Conservation (phyloP, 2,329 filamentous ascomycete species). For the Calonectria ilicicola region DNA sequence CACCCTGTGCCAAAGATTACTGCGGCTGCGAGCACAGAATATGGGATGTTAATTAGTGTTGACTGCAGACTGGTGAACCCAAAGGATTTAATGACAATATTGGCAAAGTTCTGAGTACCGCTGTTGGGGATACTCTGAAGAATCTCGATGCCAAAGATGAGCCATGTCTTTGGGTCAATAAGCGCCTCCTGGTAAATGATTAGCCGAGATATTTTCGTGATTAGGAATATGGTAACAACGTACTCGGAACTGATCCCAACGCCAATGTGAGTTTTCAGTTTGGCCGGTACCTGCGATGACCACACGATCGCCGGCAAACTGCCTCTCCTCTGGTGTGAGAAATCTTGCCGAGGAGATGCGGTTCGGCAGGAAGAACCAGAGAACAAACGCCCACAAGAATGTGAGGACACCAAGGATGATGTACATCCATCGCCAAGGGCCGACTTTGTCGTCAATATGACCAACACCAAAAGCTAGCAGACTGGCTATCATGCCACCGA, state of each 20-base stretch:
- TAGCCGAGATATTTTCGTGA: background rate
- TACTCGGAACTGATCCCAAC: conserved; percentile 58
- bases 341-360: conserved; percentile 67
- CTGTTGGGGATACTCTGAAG: conserved; percentile 70
- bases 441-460: conserved; percentile 59
- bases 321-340: conserved; percentile 64
- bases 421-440: conserved; percentile 71
- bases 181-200: conserved; percentile 58
- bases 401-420: conserved; percentile 65
- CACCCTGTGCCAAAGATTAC: conserved; percentile 63
- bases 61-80: conserved; percentile 66
- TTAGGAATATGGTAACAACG: background rate
- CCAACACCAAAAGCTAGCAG: conserved; percentile 68
- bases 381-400: conserved; percentile 61
- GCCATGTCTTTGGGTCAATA: conserved; percentile 70
- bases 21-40: conserved; percentile 62
- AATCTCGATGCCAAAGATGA: conserved; percentile 65
- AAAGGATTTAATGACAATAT: conserved; percentile 67
- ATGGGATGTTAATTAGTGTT: conserved; percentile 69
- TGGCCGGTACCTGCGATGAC: conserved; percentile 63
- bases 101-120: conserved; percentile 70
- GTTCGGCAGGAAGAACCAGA: conserved; percentile 64
- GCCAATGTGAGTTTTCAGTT: conserved; percentile 62
- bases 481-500: conserved; percentile 61
- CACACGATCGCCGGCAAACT: conserved; percentile 59